Base-by-base conservation (phyloP, 352 stramenopile species). In the Halophytophthora batemanensis region DNA sequence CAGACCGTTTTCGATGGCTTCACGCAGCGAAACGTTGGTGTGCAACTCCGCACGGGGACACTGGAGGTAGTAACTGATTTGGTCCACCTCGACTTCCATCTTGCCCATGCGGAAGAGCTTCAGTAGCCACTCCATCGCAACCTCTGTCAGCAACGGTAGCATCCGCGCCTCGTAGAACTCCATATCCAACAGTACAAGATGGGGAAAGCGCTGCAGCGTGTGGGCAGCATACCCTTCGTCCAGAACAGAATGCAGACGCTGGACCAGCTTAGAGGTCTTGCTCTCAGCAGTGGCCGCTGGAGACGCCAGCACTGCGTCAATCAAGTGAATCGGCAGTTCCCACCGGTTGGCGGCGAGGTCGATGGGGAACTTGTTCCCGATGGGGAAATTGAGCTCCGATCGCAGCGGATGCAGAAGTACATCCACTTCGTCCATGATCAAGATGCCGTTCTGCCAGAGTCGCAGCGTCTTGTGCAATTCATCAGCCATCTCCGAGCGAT, bases 101-200 rank as follows among this genome's bases (percentile, higher is more conserved):
- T 97, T 97, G 13, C 96, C 77, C 55, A 98, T 86, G 42, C 95
- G 81, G n/a, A 96, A 83, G 34, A 94, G 77, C 52, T 90, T 87
- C 10, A 87, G 38, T 7, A 97, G 64, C 87, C 88, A 97, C 23
- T 78, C 46, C 19, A 93, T 69, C 13, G 83, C 79, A 33, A 95
- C 74, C 23, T 90, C 71, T 1, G 96, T 96, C 19, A 99, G 72
- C 22, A 99, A 58, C 13, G 93, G 94, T 56, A 98, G 85, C 56
- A 99, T 86, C 33, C 91, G 69, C 13, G 64, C 61, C 53, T 96
- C 80, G 61, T 99, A 99, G 53, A 98, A 99, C 13, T 90, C 77
- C 64, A 89, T 87, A 60, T 98, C 95, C n/a, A 99, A 69, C 13
- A 99, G 66, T 36, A 98, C 95, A 45, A 99, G 69, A 68, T 99